A percentile compares a stretch with the other conserved stretches of the same genome.
Conservation (phyloP, 2,329 filamentous ascomycete species). For the Purpureocillium takamizusanense region DNA sequence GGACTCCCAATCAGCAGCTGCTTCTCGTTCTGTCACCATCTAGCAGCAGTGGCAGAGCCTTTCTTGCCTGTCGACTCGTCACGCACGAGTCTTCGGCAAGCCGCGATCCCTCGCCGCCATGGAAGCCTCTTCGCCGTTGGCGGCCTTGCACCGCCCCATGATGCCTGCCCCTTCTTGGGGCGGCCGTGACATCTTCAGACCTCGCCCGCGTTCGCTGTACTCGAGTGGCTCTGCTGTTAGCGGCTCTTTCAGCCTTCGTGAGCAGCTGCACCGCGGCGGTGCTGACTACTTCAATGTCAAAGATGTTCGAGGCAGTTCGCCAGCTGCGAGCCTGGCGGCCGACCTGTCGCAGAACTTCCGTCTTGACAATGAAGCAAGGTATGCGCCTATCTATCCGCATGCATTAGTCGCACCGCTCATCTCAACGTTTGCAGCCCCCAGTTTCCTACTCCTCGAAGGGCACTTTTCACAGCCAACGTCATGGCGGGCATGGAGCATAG, state of each 20-base stretch:
- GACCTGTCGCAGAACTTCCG: constrained; percentile 97
- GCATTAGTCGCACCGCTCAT: neutral
- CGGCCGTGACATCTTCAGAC: constrained; percentile 41
- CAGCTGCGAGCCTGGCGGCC: constrained; percentile 80
- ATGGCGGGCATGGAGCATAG: constrained; percentile 24
- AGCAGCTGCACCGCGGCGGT: constrained; percentile 51
- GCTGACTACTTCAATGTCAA: constrained; percentile 78
- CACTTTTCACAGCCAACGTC: constrained; percentile 30
- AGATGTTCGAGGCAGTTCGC: constrained; percentile 74
- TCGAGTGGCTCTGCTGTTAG: constrained; percentile 48
- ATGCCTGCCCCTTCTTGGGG: constrained; percentile 52
- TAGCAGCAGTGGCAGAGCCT: constrained; percentile 13
- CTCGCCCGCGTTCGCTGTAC: constrained; percentile 37
- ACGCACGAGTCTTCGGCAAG: constrained; percentile 2
- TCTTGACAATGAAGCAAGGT: constrained; percentile 80
- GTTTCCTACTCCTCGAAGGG: constrained; percentile 31
- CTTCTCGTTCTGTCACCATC: constrained; percentile 12
- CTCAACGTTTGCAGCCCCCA: constrained; percentile 20
- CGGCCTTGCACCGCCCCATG: constrained; percentile 76
- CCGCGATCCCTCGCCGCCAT: constrained; percentile 37
- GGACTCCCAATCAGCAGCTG: constrained; percentile 3
- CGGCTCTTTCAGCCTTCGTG: constrained; percentile 70
- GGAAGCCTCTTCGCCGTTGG: constrained; percentile 90
- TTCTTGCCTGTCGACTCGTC: constrained; percentile 2
- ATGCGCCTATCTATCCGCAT: constrained; percentile 20